Evolutionary conservation across 257 asterid genomes (phyloP), one percentile per base, ranked within the genome.

Genomic region (Scutellaria minor): DNA sequence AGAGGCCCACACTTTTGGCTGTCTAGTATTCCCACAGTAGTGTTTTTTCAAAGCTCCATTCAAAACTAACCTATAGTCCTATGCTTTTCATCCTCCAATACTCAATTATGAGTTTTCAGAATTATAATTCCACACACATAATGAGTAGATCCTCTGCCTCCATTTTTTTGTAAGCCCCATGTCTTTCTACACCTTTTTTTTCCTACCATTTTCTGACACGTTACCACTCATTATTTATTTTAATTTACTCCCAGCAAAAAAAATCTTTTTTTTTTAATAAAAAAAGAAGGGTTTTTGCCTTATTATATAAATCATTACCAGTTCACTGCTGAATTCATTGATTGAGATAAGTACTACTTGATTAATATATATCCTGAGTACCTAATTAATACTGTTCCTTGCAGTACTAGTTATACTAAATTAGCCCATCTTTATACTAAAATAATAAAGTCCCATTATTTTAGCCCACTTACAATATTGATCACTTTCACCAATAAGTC

Each of bases 141-240:
- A 84, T 85, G 88, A 87, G 84, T 86, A 83, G 84, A 86, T 85
- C 83, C 83, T 88, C 88, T 82, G 77, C 75, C 82, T 77, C 79
- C 83, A 77, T 81, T 75, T 64, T 65, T 84, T 79, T 54, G 62
- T 62, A 66, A 64, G 66, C 56, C 79, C 87, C 83, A 75, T 76
- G 62, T 78, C 85, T 74, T 77, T 66, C 62, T 66, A 20, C 79
- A 77, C 81, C 76, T 56, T 69, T 69, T 78, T 72, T 63, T 71
- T 51, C 71, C 75, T 78, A 57, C 76, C 60, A 69, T 24, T 24
- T 83, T 77, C 89, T 92, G 90, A 85, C 95, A 88, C 83, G 46
- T 78, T 75, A 64, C 90, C 85, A 83, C 86, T 82, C 88, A 82
- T 85, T 87, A 81, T 82, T 80, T 80, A 24, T 31, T 31, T 31